phyloP scores from a whole-genome alignment of 345 rosid genomes.

The Salix brachista region DNA sequence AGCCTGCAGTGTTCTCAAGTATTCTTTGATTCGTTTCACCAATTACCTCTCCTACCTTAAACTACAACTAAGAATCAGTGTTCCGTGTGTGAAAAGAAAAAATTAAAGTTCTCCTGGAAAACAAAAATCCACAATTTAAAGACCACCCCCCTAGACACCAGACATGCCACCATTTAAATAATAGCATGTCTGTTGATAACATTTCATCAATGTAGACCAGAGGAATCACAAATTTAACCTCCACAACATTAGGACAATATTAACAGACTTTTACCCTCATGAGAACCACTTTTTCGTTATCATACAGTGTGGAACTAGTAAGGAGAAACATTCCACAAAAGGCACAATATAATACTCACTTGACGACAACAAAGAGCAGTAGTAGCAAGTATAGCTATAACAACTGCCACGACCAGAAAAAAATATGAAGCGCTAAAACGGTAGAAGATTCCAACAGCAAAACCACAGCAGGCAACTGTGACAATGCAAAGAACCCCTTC shows the following conservation, averaged over 20 bases:
- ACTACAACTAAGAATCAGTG: neutral
- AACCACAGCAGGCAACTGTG: constrained; percentile 72
- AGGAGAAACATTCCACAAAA: neutral
- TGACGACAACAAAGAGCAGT: constrained; percentile 62
- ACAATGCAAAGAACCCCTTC: constrained; percentile 77
- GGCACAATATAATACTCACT: constrained; percentile 36
- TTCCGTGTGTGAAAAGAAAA: neutral
- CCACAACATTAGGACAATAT: neutral
- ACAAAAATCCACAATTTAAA: neutral
- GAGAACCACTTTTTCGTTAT: neutral
- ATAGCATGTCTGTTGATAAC: neutral
- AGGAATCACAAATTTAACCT: neutral
- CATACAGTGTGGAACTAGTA: neutral
- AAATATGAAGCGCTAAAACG: constrained; percentile 53
- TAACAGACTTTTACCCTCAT: neutral
- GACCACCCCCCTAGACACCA: neutral
- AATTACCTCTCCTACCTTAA: too few species aligned
- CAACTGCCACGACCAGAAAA: constrained; percentile 42
- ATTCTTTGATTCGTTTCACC: neutral
- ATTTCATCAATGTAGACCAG: neutral
- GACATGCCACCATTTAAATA: neutral
- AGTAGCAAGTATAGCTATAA: constrained; percentile 51
- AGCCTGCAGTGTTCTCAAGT: neutral
- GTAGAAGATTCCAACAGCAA: constrained; percentile 58
- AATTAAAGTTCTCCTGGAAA: neutral